Base-by-base conservation (phyloP, 2,329 filamentous ascomycete genomes). In the Aspergillus oerlinghausenensis region DNA sequence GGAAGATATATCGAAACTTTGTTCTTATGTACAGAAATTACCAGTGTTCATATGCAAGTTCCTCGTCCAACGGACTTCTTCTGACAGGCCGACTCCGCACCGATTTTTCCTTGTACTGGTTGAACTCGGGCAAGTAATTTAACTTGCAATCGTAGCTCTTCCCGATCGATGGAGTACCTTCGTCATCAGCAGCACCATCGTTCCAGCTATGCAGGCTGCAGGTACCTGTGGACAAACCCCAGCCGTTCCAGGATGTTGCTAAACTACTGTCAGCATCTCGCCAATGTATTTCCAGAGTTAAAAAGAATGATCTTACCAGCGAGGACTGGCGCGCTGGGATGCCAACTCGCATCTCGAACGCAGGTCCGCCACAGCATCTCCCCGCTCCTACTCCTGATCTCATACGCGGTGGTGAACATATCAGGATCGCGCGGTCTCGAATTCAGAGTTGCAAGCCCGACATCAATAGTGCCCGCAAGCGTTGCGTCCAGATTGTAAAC, bases 401-500 rank as follows among this genome's bases (percentile, higher is more conserved):
- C 80, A 65, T 85, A 87, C 7, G 80, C 77, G 51, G 84, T 82
- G 28, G 80, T 80, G 42, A 78, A 77, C 3, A 80, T 72, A 28
- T 84, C 82, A 19, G 77, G 74, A 55, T 79, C 76, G 11, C 79
- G 75, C 1, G 84, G 83, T 42, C 87, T 78, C 9, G 84, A 82
- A 61, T 85, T 81, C 57, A 79, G 78, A 0, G 90, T 95, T 1
- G 88, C 86, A 59, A 81, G 76, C 47, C 84, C 82, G 6, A 97
- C 92, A 69, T 97, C 86, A 49, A 99, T 87, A 45, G 83, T 85
- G 4, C 83, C 85, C 0, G 90, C 91, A 10, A 90, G 69, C 0
- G 92, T 97, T 32, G 90, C 92, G 69, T 99, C 92, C 75, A 97
- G 78, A 69, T 97, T 97, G 82, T 90, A 99, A 45, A 97, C 84